These are phyloP conservation scores for Chaetomium cochliodes DNA, from an alignment of 495 filamentous ascomycete species.

Conservation along the genomic window DNA sequence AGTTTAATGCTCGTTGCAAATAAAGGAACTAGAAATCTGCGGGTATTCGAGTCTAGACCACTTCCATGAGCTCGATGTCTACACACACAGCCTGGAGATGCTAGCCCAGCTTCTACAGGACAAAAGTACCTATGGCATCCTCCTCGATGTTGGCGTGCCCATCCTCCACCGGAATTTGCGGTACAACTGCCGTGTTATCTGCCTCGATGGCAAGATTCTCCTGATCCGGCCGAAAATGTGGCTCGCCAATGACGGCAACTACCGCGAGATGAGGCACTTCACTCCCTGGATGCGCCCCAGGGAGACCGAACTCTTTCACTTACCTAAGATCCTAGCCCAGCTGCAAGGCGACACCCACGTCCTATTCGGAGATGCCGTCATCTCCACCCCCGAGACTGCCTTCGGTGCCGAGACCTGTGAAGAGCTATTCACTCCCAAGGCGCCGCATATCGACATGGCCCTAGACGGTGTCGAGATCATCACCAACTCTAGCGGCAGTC, in stretches of 20 bases:
- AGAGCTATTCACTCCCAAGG: constrained; percentile 70
- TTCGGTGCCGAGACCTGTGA: constrained; percentile 76
- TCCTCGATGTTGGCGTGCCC: constrained; percentile 75
- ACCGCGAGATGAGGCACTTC: constrained; percentile 67
- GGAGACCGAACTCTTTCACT: constrained; percentile 67
- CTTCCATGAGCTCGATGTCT: constrained; percentile 62
- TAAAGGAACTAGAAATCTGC: constrained; percentile 42
- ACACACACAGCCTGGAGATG: constrained; percentile 72
- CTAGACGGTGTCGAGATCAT: constrained; percentile 71
- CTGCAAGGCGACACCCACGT: constrained; percentile 61
- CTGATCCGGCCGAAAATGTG: constrained; percentile 81
- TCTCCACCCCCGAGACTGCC: constrained; percentile 69
- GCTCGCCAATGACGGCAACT: constrained; percentile 78
- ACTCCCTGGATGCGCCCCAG: constrained; percentile 45
- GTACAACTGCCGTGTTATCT: constrained; percentile 75
- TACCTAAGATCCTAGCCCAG: constrained; percentile 63
- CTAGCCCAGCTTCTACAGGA: constrained; percentile 63
- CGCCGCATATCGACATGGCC: constrained; percentile 53
- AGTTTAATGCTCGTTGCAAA: neutral
- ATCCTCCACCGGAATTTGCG: constrained; percentile 63
- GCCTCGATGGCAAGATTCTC: constrained; percentile 64
- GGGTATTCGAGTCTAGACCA: constrained; percentile 72
- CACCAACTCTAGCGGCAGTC: constrained; percentile 71
- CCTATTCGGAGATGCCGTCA: constrained; percentile 73
- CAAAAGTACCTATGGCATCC: constrained; percentile 66